Conservation (phyloP, 805 yeast genomes). For the Teunomyces cretensis region DNA sequence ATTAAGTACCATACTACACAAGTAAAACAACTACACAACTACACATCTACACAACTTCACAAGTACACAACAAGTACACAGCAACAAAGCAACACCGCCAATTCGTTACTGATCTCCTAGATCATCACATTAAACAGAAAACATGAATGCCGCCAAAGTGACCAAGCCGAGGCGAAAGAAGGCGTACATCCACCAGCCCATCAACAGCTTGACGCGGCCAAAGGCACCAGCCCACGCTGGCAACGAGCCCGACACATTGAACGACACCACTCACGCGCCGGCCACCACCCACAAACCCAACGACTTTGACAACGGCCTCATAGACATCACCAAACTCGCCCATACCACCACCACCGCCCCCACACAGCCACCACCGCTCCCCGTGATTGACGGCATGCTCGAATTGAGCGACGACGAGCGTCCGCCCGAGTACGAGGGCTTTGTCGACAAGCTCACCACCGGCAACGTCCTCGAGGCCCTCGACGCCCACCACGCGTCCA, state of each 20-base stretch:
- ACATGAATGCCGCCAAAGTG: not conserved
- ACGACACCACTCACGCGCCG: too few relatives aligned
- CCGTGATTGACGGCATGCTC: slow-evolving; percentile 1
- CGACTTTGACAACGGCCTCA: slow-evolving; percentile 2
- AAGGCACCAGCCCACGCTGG: not conserved
- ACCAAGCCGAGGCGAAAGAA: not conserved
- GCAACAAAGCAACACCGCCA: too few relatives aligned
- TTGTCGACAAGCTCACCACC: slow-evolving; percentile 8
- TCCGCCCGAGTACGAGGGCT: slow-evolving; percentile 5
- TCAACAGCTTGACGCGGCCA: not conserved
- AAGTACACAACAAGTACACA: too few relatives aligned
- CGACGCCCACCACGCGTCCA: slow-evolving; percentile 12
- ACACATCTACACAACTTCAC: too few relatives aligned
- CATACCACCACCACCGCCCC: not conserved
- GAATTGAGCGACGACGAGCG: slow-evolving; percentile 1
- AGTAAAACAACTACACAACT: too few relatives aligned
- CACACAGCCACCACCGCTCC: not conserved
- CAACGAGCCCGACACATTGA: too few relatives aligned
- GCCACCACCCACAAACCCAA: not conserved
- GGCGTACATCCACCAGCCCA: not conserved
- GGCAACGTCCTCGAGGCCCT: slow-evolving; percentile 16
- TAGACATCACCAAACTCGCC: not conserved
- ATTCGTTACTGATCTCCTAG: too few relatives aligned
- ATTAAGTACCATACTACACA: too few relatives aligned
- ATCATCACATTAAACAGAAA: too few relatives aligned